phyloP scores from a whole-genome alignment of 305 asterid genomes.

The Fraxinus angustifolia region DNA sequence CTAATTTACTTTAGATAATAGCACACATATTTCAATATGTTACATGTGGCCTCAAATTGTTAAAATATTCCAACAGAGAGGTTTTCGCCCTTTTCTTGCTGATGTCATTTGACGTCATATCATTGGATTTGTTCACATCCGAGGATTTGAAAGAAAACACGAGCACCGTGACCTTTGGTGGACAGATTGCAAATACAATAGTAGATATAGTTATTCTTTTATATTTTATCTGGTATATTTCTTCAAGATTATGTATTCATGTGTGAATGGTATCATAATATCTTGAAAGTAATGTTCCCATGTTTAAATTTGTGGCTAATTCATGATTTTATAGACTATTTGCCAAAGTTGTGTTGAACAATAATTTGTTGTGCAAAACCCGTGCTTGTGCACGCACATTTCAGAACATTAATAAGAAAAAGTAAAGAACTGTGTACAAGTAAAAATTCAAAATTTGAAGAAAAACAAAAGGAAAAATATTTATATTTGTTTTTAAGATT shows the following conservation, averaged over 20 bases:
- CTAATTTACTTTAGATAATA: no score
- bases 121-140: conserved; percentile 23
- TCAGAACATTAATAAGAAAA: background rate
- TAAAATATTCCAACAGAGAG: no score
- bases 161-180: background rate
- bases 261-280: background rate
- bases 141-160: background rate
- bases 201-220: background rate
- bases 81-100: background rate
- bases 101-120: conserved; percentile 18
- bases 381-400: background rate
- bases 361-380: background rate
- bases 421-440: background rate
- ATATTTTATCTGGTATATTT: background rate
- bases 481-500: background rate
- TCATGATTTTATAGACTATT: background rate
- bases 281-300: background rate
- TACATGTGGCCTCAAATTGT: no score
- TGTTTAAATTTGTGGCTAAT: background rate
- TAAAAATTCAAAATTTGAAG: background rate
- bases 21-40: no score
- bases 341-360: background rate
- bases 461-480: background rate
- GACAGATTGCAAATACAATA: background rate
- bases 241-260: background rate